Evolutionary conservation across 2,329 filamentous ascomycete genomes (phyloP), one percentile per base, ranked within the genome.

Genomic region (Xylaria polymorpha): DNA sequence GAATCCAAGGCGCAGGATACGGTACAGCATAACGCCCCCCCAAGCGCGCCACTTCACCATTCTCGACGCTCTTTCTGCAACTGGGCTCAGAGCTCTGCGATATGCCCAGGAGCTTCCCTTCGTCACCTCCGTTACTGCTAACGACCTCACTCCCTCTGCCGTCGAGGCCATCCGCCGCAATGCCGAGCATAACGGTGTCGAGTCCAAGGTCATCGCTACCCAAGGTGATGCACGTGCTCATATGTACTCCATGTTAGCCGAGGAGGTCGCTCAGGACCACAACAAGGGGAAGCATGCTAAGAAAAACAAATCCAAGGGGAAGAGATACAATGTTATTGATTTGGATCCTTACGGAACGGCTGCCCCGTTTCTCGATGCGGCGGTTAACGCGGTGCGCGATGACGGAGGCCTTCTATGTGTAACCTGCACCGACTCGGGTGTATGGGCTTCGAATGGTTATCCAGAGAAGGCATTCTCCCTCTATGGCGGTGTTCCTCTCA

Each of bases 341-440:
- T 87, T 99, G 37, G 96, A 99, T 79, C 96, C 96, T 0, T 99
- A 99, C 76, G 96, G 96, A 50, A 97, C 94, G 0, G 96, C 95
- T 0, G 93, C 93, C 10, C 92, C 93, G 1, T 99, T 99, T 80
- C 87, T 99, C 63, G 96, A 99, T 78, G 90, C 93, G 1, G 94
- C 96, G 1, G 85, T 99, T 9, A 94, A 98, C 81, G 90, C 93
- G 1, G 87, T 98, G 8, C 90, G 87, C 58, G 88, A 92, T 72
- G 93, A 98, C 74, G 95, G 95, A 1, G 96, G 96, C 4, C 85
- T 99, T 46, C 86, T 99, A 4, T 98, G 94, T 79, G 92, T 99
- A 5, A 99, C 96, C 1, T 99, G 96, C 81, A 99, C 96, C 0
- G 96, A 99, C 80, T 94, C 95, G 10, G 94, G 92, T 10, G 93